Conservation (phyloP, 495 filamentous ascomycete genomes). For the Tuber borchii region DNA sequence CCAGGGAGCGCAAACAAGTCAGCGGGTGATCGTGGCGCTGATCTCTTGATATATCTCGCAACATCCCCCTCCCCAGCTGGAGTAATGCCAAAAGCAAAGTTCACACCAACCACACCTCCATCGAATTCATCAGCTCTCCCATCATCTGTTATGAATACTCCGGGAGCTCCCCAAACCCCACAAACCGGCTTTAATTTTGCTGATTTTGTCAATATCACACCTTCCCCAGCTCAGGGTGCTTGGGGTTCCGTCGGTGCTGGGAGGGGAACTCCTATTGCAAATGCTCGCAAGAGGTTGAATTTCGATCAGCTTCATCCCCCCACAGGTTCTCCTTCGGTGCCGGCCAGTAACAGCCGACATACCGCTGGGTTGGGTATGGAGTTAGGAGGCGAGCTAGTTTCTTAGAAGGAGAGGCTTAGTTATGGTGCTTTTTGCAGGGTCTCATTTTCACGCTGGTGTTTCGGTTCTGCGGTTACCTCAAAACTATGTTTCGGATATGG, state of each 20-base stretch:
- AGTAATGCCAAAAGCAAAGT: slow-evolving; percentile 38
- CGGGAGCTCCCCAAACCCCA: slow-evolving; percentile 49
- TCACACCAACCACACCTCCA: slow-evolving; percentile 70
- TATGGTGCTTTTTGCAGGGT: slow-evolving; percentile 30
- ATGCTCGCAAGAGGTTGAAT: slow-evolving; percentile 52
- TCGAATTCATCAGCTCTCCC: slow-evolving; percentile 61
- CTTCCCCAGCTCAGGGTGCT: slow-evolving; percentile 80
- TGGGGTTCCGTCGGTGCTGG: slow-evolving; percentile 57
- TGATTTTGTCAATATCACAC: slow-evolving; percentile 95
- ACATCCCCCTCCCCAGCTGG: slow-evolving; percentile 80
- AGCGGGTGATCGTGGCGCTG: slow-evolving; percentile 74
- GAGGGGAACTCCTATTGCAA: slow-evolving; percentile 51
- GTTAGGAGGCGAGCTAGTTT: slow-evolving; percentile 53
- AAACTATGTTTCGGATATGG: slow-evolving; percentile 22
- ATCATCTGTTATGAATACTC: slow-evolving; percentile 84
- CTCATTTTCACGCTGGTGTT: slow-evolving; percentile 33
- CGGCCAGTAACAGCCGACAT: slow-evolving; percentile 40
- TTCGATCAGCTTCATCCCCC: slow-evolving; percentile 62
- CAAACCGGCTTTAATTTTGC: slow-evolving; percentile 81
- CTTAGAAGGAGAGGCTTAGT: slow-evolving; percentile 27
- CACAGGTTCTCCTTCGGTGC: slow-evolving; percentile 36
- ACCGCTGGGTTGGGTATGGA: slow-evolving; percentile 51
- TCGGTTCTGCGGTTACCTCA: slow-evolving; percentile 31
- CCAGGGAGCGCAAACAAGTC: slow-evolving; percentile 37
- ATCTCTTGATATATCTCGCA: slow-evolving; percentile 84